A percentile compares a stretch with the other conserved stretches of the same genome.
Evolutionary conservation across 73 alveolate genomes (phyloP).

Genomic region (Breviolum minutum): DNA sequence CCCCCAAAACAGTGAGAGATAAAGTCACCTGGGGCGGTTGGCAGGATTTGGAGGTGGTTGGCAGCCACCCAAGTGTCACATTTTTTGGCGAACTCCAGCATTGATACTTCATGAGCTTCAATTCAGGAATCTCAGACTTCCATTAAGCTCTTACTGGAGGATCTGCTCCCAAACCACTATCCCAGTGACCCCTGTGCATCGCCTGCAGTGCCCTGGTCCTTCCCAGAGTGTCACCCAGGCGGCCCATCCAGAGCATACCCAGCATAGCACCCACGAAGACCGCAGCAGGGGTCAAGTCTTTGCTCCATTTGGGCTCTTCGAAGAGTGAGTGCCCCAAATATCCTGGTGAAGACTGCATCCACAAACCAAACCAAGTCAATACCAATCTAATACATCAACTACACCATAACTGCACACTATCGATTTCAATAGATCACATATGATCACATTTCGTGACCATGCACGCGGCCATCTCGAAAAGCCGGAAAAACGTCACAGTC

Average conservation of each 20-base stretch:
- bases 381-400: neutral
- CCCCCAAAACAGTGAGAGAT: conserved; percentile 45
- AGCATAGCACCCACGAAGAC: conserved; percentile 82
- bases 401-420: neutral
- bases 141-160: too few relatives aligned
- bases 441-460: neutral
- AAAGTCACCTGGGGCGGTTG: conserved; percentile 40
- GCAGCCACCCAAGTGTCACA: neutral
- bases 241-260: conserved; percentile 82
- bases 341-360: neutral
- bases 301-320: conserved; percentile 52
- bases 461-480: neutral
- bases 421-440: neutral
- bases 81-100: neutral
- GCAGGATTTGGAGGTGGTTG: too few relatives aligned
- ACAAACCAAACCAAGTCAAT: too few relatives aligned
- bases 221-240: conserved; percentile 73
- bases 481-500: neutral
- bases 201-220: conserved; percentile 79
- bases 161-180: too few relatives aligned
- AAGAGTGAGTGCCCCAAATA: conserved; percentile 39
- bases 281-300: conserved; percentile 67
- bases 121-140: too few relatives aligned
- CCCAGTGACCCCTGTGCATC: neutral
- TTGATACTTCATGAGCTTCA: neutral